phyloP scores from a whole-genome alignment of 2,329 filamentous ascomycete species.

The Neoascochyta sp. region DNA sequence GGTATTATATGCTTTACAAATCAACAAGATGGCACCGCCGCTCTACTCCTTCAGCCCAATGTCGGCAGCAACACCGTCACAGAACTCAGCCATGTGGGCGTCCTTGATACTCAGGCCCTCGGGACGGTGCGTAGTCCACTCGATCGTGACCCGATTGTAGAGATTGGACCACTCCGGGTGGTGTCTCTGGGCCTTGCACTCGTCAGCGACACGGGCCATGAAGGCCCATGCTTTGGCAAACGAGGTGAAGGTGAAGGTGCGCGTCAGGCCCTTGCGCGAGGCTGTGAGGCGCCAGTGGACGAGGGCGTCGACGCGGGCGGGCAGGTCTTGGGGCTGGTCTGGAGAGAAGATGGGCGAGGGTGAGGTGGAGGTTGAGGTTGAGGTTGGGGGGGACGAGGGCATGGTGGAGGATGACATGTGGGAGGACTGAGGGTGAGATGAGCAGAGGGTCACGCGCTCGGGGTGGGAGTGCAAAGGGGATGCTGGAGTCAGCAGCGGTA shows the following conservation, averaged over 20 bases:
- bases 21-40: no score
- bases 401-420: not conserved
- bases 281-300: slow-evolving; percentile 23
- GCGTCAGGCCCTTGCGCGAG: slow-evolving; percentile 23
- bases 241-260: slow-evolving; percentile 26
- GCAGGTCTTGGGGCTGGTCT: slow-evolving; percentile 26
- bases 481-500: no score
- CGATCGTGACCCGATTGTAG: slow-evolving; percentile 32
- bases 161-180: slow-evolving; percentile 36
- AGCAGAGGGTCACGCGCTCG: no score
- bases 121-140: slow-evolving; percentile 38
- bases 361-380: no score
- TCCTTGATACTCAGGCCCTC: slow-evolving; percentile 35
- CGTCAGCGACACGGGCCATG: slow-evolving; percentile 32
- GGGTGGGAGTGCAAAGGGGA: no score
- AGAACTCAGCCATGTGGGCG: slow-evolving; percentile 37
- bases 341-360: slow-evolving; percentile 29
- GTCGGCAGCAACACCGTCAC: slow-evolving; percentile 24
- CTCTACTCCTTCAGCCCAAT: slow-evolving; percentile 26
- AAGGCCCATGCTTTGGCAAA: slow-evolving; percentile 34
- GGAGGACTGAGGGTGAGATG: no score
- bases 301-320: slow-evolving; percentile 21
- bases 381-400: slow-evolving; percentile 1
- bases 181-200: slow-evolving; percentile 32
- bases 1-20: no score